Percentiles rank a stretch among this genome's conserved stretches.
Conservation (phyloP, 306 rosid genomes). For the Gastrolobium bilobum region DNA sequence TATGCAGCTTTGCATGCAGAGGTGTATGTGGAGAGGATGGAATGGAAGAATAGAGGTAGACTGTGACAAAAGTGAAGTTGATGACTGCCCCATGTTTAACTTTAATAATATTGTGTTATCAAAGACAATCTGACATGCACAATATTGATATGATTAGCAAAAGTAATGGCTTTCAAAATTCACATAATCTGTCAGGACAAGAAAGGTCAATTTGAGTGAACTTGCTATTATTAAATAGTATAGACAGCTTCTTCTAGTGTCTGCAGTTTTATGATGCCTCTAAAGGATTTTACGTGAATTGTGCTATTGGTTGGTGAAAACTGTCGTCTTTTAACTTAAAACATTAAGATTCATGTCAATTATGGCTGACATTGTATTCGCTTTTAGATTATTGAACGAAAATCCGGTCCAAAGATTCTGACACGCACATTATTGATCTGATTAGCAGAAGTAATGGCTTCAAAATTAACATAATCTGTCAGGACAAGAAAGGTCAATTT, state of each 20-base stretch:
- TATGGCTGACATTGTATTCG: slow-evolving; percentile 44
- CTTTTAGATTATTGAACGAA: slow-evolving; percentile 80
- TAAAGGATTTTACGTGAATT: slow-evolving; percentile 25
- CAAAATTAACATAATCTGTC: slow-evolving; percentile 13
- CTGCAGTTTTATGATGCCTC: slow-evolving; percentile 22
- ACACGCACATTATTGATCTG: too few relatives aligned
- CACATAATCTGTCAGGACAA: slow-evolving; percentile 18
- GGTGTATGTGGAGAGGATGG: slow-evolving; percentile 3
- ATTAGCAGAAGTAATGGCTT: slow-evolving; percentile 16
- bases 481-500: slow-evolving; percentile 33
- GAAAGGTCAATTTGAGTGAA: slow-evolving; percentile 36
- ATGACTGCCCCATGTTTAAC: slow-evolving; percentile 15
- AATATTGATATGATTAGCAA: not conserved
- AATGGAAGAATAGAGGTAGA: slow-evolving; percentile 1
- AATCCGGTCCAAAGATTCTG: slow-evolving; percentile 87
- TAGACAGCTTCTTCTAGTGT: slow-evolving; percentile 19
- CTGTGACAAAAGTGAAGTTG: not conserved
- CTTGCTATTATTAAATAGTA: slow-evolving; percentile 13
- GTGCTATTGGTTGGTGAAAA: slow-evolving; percentile 29
- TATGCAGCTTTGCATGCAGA: not conserved
- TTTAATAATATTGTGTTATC: not conserved
- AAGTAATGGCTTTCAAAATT: slow-evolving; percentile 2
- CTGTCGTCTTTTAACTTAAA: not conserved
- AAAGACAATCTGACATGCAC: not conserved
- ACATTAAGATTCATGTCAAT: slow-evolving; percentile 33